Evolutionary conservation across 441 rosid genomes (phyloP).

Genomic region (Euphorbia corollata): DNA sequence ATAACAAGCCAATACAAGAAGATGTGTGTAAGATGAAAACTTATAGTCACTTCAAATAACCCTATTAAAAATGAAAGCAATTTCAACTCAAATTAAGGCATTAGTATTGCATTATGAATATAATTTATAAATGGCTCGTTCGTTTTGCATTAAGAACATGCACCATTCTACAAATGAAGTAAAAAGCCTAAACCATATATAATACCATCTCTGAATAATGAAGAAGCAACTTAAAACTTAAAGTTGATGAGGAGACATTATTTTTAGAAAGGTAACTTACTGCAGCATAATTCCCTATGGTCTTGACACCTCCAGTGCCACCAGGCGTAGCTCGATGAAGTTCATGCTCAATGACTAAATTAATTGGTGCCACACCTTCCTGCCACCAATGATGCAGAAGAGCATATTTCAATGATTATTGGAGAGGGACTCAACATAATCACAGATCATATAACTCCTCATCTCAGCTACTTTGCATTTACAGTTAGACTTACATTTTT

Average conservation of each 20-base stretch:
- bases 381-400: slow-evolving; percentile 21
- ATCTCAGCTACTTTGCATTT: background rate
- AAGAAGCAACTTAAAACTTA: background rate
- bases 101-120: background rate
- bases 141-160: background rate
- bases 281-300: slow-evolving; percentile 44
- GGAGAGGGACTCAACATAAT: background rate
- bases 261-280: slow-evolving; percentile 21
- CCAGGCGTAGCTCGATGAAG: slow-evolving; percentile 45
- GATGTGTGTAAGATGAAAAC: background rate
- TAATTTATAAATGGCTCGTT: background rate
- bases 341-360: slow-evolving; percentile 38
- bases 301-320: slow-evolving; percentile 47
- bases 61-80: background rate
- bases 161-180: background rate
- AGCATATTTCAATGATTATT: background rate
- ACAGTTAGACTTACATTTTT: background rate
- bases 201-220: background rate
- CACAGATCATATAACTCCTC: background rate
- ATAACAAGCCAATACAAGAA: slow-evolving; percentile 8
- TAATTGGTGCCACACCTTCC: slow-evolving; percentile 42
- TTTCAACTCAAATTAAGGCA: slow-evolving; percentile 2
- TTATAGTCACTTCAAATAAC: background rate
- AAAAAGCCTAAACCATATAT: background rate
- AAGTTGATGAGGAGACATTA: background rate